Base-by-base conservation (phyloP, 2,329 filamentous ascomycete species). In the Penicillium sp. region DNA sequence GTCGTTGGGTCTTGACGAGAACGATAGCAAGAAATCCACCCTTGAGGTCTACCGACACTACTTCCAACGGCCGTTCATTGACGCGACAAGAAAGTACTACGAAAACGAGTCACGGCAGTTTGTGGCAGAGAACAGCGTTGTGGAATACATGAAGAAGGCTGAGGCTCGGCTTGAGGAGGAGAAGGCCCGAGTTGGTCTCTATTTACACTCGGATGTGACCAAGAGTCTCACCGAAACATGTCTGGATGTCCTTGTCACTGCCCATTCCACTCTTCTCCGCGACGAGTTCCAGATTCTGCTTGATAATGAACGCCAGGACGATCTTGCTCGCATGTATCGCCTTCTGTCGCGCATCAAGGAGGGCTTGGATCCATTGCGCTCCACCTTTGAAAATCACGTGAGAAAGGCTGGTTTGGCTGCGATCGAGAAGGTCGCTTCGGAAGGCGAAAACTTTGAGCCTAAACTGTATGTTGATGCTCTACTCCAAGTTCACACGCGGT, bases 91-190 rank as follows among this genome's bases (percentile, higher is more conserved):
- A 65, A 78, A 82, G 27, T 99, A 96, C 77, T 99, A 99, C 73
- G 83, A 91, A 65, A 87, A 89, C 44, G 95, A 99, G 73, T 97
- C 94, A 20, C 90, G 91, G 67, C 89, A 92, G 60, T 99, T 99
- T 70, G 86, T 99, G 31, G 90, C 92, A 11, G 93, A 97, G 74
- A 99, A 99, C 73, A 96, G 89, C 60, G 92, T 99, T 4, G 92
- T 99, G 31, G 94, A 99, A 71, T 99, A 97, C 77, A 97, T 99
- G 94, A 97, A 97, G 81, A 99, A 99, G 83, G 95, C 94, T 0
- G 93, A 97, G 76, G 77, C 85, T 41, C 87, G 94, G 29, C 77
- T 99, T 57, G 85, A 90, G 7, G 94, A 99, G 75, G 94, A 99
- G 75, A 94, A 96, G 77, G 90, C 93, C 70, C 90, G 94, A 25